Percentiles rank a stretch among this genome's conserved stretches.
These are phyloP conservation scores for Sarocladiaceae sp. DNA, from an alignment of 2,329 filamentous ascomycete genomes.

Conservation along the genomic window DNA sequence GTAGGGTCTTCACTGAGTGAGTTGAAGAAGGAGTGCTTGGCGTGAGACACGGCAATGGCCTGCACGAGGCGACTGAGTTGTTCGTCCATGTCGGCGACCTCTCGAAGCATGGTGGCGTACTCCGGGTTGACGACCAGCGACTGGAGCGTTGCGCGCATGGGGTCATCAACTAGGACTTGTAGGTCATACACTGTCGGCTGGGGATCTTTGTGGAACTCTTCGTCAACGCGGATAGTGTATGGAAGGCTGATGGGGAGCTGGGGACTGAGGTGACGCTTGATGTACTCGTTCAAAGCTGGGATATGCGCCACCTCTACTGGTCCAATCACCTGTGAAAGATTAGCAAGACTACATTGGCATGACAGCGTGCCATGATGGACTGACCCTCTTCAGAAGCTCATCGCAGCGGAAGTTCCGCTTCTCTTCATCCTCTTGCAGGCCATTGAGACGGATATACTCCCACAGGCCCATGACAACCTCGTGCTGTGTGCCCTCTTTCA, in stretches of 20 bases:
- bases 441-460: slow-evolving; percentile 86
- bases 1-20: slow-evolving; percentile 75
- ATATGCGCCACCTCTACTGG: slow-evolving; percentile 75
- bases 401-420: slow-evolving; percentile 90
- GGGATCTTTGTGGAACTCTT: slow-evolving; percentile 69
- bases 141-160: slow-evolving; percentile 61
- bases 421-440: slow-evolving; percentile 89
- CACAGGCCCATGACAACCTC: slow-evolving; percentile 88
- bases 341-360: too few relatives aligned
- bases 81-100: slow-evolving; percentile 74
- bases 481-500: slow-evolving; percentile 77
- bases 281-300: slow-evolving; percentile 74
- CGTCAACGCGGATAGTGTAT: slow-evolving; percentile 92
- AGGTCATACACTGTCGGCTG: slow-evolving; percentile 85
- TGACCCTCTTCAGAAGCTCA: slow-evolving; percentile 68
- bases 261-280: slow-evolving; percentile 70
- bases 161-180: slow-evolving; percentile 76
- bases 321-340: slow-evolving; percentile 56
- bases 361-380: too few relatives aligned
- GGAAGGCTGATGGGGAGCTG: slow-evolving; percentile 76
- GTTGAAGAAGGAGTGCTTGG: slow-evolving; percentile 83
- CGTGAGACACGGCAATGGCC: slow-evolving; percentile 76
- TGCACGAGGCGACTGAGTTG: slow-evolving; percentile 79
- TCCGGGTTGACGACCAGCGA: slow-evolving; percentile 62
- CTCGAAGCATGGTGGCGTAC: slow-evolving; percentile 65